Percentiles rank a stretch among this genome's conserved stretches.
phyloP scores from a whole-genome alignment of 2,329 filamentous ascomycete genomes.

The Pseudogymnoascus verrucosus region DNA sequence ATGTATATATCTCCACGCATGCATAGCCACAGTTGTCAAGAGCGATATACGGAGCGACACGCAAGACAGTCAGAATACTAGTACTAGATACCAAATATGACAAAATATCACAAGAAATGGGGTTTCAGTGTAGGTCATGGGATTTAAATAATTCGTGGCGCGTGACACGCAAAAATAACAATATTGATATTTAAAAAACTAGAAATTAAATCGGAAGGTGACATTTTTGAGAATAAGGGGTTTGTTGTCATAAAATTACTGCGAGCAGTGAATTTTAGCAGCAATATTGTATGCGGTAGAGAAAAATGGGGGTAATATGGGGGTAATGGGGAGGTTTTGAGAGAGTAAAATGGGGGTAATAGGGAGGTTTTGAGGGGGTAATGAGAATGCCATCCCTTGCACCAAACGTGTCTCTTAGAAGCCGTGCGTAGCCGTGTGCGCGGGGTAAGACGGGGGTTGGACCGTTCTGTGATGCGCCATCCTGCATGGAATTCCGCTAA shows the following conservation, averaged over 20 bases:
- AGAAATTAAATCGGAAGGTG: not conserved
- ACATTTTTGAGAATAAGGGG: not conserved
- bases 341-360: not conserved
- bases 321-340: not conserved
- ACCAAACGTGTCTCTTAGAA: not conserved
- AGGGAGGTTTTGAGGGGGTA: not conserved
- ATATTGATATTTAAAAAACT: not conserved
- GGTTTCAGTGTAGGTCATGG: not conserved
- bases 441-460: not conserved
- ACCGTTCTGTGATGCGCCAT: not conserved
- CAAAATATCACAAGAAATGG: not conserved
- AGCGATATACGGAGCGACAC: not conserved
- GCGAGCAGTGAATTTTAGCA: not conserved
- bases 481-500: not conserved
- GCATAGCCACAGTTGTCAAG: not conserved
- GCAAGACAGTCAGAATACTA: not conserved
- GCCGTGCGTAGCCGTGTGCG: constrained; percentile 4
- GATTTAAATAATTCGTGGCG: not conserved
- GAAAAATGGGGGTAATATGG: constrained; percentile 4
- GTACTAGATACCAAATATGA: constrained; percentile 5
- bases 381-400: not conserved
- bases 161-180: not conserved
- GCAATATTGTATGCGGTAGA: not conserved
- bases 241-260: not conserved
- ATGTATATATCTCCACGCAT: not conserved